Percentiles rank a stretch among this genome's conserved stretches.
Conservation (phyloP, 2,329 filamentous ascomycete species). For the Talaromyces atroroseus region DNA sequence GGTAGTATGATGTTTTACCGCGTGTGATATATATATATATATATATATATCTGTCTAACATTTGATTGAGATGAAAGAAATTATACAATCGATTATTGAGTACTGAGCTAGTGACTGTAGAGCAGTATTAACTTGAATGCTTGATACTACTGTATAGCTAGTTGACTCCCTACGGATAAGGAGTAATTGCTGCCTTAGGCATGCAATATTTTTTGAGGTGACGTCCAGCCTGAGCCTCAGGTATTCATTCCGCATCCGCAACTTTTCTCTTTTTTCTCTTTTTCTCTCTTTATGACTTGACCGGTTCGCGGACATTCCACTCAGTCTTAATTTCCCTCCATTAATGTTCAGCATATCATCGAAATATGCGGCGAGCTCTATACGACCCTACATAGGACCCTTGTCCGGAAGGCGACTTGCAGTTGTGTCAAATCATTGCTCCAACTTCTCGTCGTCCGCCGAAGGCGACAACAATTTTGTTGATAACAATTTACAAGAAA, state of each 20-base stretch:
- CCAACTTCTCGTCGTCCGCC: constrained; percentile 5
- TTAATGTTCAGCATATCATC: constrained; percentile 13
- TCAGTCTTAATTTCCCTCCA: not conserved
- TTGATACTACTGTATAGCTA: too few relatives aligned
- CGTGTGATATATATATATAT: too few relatives aligned
- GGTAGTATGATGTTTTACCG: too few relatives aligned
- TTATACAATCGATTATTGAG: too few relatives aligned
- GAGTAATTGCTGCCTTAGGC: constrained; percentile 2
- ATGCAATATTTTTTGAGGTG: constrained; percentile 2
- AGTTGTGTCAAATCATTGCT: constrained; percentile 3
- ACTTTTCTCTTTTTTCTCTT: not conserved
- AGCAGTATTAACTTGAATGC: too few relatives aligned
- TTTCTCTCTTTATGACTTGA: not conserved
- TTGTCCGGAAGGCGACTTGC: constrained; percentile 6
- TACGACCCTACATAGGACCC: constrained; percentile 13
- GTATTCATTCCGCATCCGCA: not conserved
- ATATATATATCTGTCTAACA: too few relatives aligned
- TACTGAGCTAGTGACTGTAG: too few relatives aligned
- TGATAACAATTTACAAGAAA: not conserved
- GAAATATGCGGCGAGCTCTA: constrained; percentile 9
- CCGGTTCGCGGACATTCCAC: not conserved
- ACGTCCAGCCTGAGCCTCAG: not conserved
- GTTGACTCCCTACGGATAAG: not conserved
- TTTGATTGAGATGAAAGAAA: too few relatives aligned
- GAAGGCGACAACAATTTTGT: not conserved